phyloP scores from a whole-genome alignment of 2,329 filamentous ascomycete species.

The Cladobotryum protrusum region DNA sequence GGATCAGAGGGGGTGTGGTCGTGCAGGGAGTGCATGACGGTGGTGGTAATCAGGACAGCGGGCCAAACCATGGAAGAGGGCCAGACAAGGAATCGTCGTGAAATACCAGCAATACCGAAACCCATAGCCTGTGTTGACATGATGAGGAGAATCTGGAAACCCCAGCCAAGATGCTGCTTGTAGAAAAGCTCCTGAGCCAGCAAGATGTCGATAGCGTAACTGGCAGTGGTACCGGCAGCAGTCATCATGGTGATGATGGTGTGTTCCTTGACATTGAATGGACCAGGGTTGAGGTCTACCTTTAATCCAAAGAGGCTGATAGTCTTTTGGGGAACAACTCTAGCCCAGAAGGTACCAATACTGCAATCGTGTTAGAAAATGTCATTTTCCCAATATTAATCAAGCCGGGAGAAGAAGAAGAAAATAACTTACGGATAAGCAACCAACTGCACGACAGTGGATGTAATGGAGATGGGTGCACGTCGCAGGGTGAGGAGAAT shows the following conservation, averaged over 20 bases:
- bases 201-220: slow-evolving; percentile 36
- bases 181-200: slow-evolving; percentile 43
- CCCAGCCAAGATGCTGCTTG: slow-evolving; percentile 45
- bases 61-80: slow-evolving; percentile 63
- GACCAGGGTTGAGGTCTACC: slow-evolving; percentile 33
- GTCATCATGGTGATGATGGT: slow-evolving; percentile 44
- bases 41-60: slow-evolving; percentile 51
- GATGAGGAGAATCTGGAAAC: slow-evolving; percentile 53
- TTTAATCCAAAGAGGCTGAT: slow-evolving; percentile 27
- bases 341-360: slow-evolving; percentile 29
- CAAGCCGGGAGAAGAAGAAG: background rate
- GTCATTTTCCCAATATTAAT: background rate
- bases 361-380: slow-evolving; percentile 5
- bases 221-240: slow-evolving; percentile 28
- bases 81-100: slow-evolving; percentile 52
- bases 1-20: slow-evolving; percentile 51
- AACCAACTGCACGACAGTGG: slow-evolving; percentile 50
- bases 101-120: slow-evolving; percentile 56
- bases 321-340: slow-evolving; percentile 23
- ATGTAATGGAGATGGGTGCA: slow-evolving; percentile 45
- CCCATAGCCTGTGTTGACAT: slow-evolving; percentile 58
- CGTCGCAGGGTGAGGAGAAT: slow-evolving; percentile 45
- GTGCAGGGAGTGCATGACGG: slow-evolving; percentile 60
- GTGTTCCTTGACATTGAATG: slow-evolving; percentile 43
- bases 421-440: slow-evolving; percentile 38